Evolutionary conservation across 805 yeast species (phyloP).

Genomic region (Spathaspora arborariae): DNA sequence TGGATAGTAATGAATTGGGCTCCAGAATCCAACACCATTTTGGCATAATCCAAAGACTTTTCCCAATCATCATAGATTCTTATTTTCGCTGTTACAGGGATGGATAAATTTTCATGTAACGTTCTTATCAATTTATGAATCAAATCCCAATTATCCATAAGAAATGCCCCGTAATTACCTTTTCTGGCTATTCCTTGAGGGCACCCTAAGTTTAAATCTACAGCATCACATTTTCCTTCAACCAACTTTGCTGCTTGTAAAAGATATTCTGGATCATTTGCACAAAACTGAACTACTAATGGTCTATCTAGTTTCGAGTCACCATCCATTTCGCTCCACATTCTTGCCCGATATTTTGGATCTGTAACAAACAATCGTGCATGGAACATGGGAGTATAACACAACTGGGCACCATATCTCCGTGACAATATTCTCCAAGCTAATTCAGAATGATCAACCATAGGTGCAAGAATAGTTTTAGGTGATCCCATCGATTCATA

Average conservation of each 20-base stretch:
- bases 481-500: constrained; percentile 72
- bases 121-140: constrained; percentile 67
- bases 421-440: constrained; percentile 93
- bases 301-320: constrained; percentile 70
- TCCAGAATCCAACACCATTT: constrained; percentile 85
- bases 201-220: constrained; percentile 93
- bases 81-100: constrained; percentile 95
- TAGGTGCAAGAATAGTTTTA: constrained; percentile 87
- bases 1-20: constrained; percentile 95
- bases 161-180: constrained; percentile 92
- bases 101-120: constrained; percentile 66
- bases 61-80: constrained; percentile 82
- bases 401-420: constrained; percentile 84
- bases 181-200: constrained; percentile 96
- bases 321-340: constrained; percentile 75
- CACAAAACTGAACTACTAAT: constrained; percentile 90
- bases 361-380: constrained; percentile 85
- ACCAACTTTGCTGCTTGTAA: constrained; percentile 78
- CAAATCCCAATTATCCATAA: constrained; percentile 96
- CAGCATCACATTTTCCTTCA: constrained; percentile 87
- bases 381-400: constrained; percentile 97
- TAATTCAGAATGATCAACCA: constrained; percentile 96
- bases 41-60: constrained; percentile 82
- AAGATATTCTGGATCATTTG: constrained; percentile 86
- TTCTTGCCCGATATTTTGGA: constrained; percentile 72